Evolutionary conservation across 305 asterid genomes (phyloP), one percentile per base, ranked within the genome.

Genomic region (Plantago rigida): DNA sequence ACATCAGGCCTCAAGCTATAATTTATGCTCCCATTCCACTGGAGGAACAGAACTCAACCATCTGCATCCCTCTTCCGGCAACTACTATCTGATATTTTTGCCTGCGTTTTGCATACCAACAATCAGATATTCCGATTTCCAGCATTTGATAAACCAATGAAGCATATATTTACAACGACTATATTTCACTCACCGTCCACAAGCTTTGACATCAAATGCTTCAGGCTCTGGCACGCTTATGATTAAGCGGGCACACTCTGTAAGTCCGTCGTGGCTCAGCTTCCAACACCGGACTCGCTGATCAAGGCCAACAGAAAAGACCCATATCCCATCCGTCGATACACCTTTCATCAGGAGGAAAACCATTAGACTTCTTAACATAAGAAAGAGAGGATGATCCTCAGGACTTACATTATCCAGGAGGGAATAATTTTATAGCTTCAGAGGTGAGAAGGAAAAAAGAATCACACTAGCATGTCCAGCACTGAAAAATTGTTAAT

Each of bases 31-130:
- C 59, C 12, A 11, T 53, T 12, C 17, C 34, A 29, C 59, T 12
- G 19, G 44, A 3, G 2, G 81, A 81, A 45, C 64, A 42, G 67
- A 91, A 86, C 64, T 84, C 88, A 42, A 88, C 74, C 86, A 84
- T 86, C 75, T 91, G 96, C 88, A 91, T 84, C 71, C 98, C 98
- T 75, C 98, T 82, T 69, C 98, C 98, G 62, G 93, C 94, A n/a
- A 91, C 95, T 63, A 81, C 85, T 61, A 91, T 86, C 86, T 79
- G 82, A 83, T 86, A 91, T 79, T 66, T 82, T 96, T 91, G 89
- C 52, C 44, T 26, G 50, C 67, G 62, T 56, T 24, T 24, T 13
- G 42, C 56, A 60, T 5, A 42, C 66, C 49, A 48, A 66, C 10
- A 47, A 58, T 48, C 60, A 53, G 59, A 34, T 29, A 48, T 47